A percentile compares a stretch with the other conserved stretches of the same genome.
Evolutionary conservation across 2,329 filamentous ascomycete genomes (phyloP).

Genomic region (Graphiopsis chlorocephala): DNA sequence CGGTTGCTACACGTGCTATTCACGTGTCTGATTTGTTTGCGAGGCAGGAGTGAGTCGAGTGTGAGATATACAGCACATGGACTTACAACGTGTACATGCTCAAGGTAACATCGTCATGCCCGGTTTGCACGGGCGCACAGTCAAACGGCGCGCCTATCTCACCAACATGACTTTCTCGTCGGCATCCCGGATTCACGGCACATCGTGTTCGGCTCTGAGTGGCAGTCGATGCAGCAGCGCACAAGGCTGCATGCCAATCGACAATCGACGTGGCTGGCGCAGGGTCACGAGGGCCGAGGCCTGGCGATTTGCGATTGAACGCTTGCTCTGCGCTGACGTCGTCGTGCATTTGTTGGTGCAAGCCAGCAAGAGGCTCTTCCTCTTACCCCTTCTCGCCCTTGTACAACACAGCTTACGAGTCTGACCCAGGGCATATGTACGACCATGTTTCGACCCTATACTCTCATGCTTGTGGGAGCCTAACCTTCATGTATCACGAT

Average conservation of each 20-base stretch:
- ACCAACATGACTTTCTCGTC: background rate
- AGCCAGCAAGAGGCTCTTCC: background rate
- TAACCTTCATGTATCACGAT: background rate
- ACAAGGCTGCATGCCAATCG: background rate
- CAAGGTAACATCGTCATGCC: background rate
- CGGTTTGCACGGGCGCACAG: background rate
- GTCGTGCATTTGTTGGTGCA: slow-evolving; percentile 3
- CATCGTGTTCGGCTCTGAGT: slow-evolving; percentile 7
- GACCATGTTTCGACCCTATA: background rate
- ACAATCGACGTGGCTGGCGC: background rate
- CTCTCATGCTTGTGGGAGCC: background rate
- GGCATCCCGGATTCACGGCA: background rate
- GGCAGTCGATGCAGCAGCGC: background rate
- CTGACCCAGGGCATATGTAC: background rate
- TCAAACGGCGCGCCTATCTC: background rate
- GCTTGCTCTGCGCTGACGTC: slow-evolving; percentile 1
- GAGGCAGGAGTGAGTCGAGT: background rate
- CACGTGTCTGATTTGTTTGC: background rate
- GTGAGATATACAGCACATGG: background rate
- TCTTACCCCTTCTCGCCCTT: background rate
- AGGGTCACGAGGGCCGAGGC: slow-evolving; percentile 6
- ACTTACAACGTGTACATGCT: background rate
- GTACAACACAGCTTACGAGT: background rate
- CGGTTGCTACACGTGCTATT: background rate
- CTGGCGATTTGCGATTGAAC: background rate